Conservation (phyloP, 1,284 basidiomycete species). For the Anthracocystis panici-leucophaei region DNA sequence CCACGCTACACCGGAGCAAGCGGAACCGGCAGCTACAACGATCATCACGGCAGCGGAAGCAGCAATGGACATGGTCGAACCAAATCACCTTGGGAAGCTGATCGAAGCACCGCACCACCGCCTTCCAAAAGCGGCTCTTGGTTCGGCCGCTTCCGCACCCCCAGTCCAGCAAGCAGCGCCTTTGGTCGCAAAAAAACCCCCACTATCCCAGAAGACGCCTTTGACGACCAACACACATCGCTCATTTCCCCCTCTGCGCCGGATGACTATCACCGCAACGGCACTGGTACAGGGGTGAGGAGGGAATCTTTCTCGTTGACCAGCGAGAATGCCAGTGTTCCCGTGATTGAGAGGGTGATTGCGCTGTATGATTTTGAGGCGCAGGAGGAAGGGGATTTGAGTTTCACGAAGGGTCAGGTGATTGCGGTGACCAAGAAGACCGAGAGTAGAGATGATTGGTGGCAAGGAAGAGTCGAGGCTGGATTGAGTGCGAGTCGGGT, state of each 20-base stretch:
- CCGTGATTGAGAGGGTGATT: slow-evolving; percentile 51
- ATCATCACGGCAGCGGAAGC: slow-evolving; percentile 2
- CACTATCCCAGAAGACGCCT: slow-evolving; percentile 31
- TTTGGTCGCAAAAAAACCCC: slow-evolving; percentile 42
- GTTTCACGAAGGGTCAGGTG: slow-evolving; percentile 64
- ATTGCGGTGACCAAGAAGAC: slow-evolving; percentile 64
- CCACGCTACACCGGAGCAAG: slow-evolving; percentile 12
- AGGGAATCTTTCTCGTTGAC: slow-evolving; percentile 26
- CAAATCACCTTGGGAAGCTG: slow-evolving; percentile 17
- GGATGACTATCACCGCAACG: slow-evolving; percentile 11
- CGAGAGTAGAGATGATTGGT: slow-evolving; percentile 62
- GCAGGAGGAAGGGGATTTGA: slow-evolving; percentile 59
- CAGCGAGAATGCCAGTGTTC: slow-evolving; percentile 31
- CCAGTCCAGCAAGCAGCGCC: slow-evolving; percentile 33
- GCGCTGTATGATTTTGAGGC: slow-evolving; percentile 65
- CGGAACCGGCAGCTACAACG: slow-evolving; percentile 3
- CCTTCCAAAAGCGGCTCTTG: slow-evolving; percentile 28
- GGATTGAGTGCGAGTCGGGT: slow-evolving; percentile 32
- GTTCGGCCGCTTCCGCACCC: slow-evolving; percentile 39
- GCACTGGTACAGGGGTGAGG: neutral
- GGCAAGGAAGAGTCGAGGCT: slow-evolving; percentile 58
- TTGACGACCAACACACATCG: slow-evolving; percentile 10
- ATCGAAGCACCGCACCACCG: slow-evolving; percentile 17
- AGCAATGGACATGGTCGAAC: slow-evolving; percentile 24
- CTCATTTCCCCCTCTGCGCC: slow-evolving; percentile 16